phyloP scores from a whole-genome alignment of 1,284 basidiomycete genomes.

The Ustilago lituana region DNA sequence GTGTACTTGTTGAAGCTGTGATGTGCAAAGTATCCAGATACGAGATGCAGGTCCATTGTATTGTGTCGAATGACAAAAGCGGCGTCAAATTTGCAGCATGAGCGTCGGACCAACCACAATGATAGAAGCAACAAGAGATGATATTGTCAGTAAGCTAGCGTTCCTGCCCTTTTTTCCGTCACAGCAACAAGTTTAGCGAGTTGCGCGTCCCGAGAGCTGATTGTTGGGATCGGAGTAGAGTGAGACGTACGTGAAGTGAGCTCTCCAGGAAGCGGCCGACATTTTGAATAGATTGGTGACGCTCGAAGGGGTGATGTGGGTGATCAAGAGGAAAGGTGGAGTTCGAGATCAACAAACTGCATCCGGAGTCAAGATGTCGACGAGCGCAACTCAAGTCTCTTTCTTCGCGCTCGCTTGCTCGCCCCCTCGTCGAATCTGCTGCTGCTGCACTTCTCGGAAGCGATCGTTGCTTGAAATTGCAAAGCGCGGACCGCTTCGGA shows the following conservation, averaged over 20 bases:
- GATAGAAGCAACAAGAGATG: too few species aligned
- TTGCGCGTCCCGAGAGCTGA: not conserved
- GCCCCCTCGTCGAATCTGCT: too few species aligned
- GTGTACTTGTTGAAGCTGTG: constrained; percentile 70
- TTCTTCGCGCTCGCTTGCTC: constrained; percentile 22
- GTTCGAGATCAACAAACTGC: constrained; percentile 17
- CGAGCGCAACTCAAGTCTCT: not conserved
- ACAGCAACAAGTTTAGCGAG: too few species aligned
- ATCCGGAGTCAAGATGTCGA: constrained; percentile 8
- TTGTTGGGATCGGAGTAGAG: not conserved
- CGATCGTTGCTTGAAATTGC: constrained; percentile 21
- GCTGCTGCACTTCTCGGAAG: constrained; percentile 31
- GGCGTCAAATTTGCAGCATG: too few species aligned
- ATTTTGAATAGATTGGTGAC: constrained; percentile 30
- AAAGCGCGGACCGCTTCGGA: constrained; percentile 28
- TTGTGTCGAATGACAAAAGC: too few species aligned
- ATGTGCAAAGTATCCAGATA: too few species aligned
- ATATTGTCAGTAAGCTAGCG: too few species aligned
- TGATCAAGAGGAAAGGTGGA: constrained; percentile 5
- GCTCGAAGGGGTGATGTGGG: constrained; percentile 8
- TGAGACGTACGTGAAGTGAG: constrained; percentile 62
- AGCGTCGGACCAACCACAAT: too few species aligned
- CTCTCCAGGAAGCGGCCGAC: constrained; percentile 63
- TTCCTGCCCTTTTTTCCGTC: too few species aligned
- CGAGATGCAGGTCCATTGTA: not conserved